Evolutionary conservation across 2,329 filamentous ascomycete genomes (phyloP).

Genomic region (Pseudomassariella vexata): DNA sequence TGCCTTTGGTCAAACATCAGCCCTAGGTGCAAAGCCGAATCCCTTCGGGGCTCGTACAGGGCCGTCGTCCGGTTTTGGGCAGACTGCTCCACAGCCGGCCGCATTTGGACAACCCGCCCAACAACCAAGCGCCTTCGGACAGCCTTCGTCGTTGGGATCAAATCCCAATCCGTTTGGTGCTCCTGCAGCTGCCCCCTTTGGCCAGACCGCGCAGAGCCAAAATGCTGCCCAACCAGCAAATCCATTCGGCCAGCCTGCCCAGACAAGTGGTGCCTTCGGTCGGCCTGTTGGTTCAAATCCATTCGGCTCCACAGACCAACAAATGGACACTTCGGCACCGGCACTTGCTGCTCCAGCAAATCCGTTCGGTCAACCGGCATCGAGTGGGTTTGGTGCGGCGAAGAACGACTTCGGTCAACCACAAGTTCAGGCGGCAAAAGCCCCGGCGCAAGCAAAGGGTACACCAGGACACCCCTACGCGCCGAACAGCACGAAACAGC

Average conservation of each 20-base stretch:
- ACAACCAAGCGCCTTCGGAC: constrained; percentile 17
- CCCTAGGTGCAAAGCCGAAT: constrained; percentile 20
- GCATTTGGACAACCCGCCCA: constrained; percentile 18
- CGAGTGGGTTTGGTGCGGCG: constrained; percentile 8
- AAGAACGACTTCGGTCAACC: constrained; percentile 15
- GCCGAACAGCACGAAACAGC: constrained; percentile 36
- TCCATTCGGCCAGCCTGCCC: constrained; percentile 23
- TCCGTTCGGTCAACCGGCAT: constrained; percentile 18
- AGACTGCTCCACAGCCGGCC: constrained; percentile 17
- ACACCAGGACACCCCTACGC: constrained; percentile 33
- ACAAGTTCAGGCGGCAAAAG: constrained; percentile 8
- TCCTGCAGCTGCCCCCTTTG: constrained; percentile 1
- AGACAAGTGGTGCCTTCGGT: constrained; percentile 26
- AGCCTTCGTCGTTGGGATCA: too few species aligned
- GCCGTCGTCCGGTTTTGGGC: constrained; percentile 23
- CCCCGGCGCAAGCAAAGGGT: constrained; percentile 10
- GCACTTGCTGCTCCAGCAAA: constrained; percentile 13
- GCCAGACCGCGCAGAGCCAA: neutral
- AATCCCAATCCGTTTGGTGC: constrained; percentile 22
- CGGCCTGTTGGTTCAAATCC: constrained; percentile 16
- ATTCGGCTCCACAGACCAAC: constrained; percentile 22
- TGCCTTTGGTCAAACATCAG: constrained; percentile 32
- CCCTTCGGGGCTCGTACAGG: constrained; percentile 18
- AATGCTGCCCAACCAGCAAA: constrained; percentile 14
- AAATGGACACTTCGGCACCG: constrained; percentile 21